These are phyloP conservation scores for Talaromyces piceae DNA, from an alignment of 2,329 filamentous ascomycete genomes.

Conservation along the genomic window DNA sequence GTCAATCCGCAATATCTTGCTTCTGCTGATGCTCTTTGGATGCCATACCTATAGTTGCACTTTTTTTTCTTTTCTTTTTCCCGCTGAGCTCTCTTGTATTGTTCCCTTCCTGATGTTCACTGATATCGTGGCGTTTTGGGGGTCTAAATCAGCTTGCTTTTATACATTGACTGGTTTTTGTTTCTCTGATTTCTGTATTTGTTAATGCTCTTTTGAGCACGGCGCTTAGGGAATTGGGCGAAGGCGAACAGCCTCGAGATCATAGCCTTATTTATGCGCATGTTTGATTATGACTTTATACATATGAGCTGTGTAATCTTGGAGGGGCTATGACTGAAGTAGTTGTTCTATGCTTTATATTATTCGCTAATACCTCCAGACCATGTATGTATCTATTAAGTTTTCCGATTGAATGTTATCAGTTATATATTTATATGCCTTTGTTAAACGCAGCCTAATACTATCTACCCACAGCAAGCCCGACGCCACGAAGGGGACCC, in stretches of 20 bases:
- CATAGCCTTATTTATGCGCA: not conserved
- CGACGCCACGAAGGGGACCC: not conserved
- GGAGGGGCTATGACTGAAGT: not conserved
- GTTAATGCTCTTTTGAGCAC: not conserved
- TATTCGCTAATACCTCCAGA: not conserved
- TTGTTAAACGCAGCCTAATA: not conserved
- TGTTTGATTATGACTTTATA: not conserved
- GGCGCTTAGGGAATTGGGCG: not conserved
- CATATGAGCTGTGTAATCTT: not conserved
- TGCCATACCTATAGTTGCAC: constrained; percentile 72
- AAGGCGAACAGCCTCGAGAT: not conserved
- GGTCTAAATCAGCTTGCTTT: not conserved
- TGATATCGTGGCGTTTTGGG: not conserved
- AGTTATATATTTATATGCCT: not conserved
- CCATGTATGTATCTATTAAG: not conserved
- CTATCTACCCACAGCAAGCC: not conserved
- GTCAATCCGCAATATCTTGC: constrained; percentile 87
- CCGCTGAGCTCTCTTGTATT: not conserved
- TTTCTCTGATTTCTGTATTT: not conserved
- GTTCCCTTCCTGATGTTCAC: not conserved
- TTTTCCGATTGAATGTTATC: not conserved
- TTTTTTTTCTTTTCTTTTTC: no score
- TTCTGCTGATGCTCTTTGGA: constrained; percentile 89
- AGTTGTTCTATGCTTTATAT: not conserved
- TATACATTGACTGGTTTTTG: not conserved